These are phyloP conservation scores for Pholiota microspora DNA, from an alignment of 768 basidiomycete genomes.

Conservation along the genomic window DNA sequence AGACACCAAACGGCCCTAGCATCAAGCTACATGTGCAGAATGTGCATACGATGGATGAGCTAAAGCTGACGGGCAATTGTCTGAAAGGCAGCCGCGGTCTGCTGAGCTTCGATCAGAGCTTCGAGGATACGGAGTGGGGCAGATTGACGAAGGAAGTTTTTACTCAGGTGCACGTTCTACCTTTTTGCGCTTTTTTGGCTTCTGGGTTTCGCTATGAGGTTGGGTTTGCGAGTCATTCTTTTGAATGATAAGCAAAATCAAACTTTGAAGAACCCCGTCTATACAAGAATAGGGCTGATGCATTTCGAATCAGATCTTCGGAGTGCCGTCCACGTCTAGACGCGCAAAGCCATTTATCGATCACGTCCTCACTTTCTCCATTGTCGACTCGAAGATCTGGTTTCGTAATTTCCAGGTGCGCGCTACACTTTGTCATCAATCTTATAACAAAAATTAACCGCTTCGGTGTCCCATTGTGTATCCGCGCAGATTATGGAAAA, in stretches of 20 bases:
- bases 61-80: conserved; percentile 99
- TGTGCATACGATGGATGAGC: conserved; percentile 98
- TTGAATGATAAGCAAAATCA: background rate
- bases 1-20: conserved; percentile 96
- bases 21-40: conserved; percentile 98
- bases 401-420: conserved; percentile 96
- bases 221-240: background rate
- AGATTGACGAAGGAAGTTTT: conserved; percentile 89
- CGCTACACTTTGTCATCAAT: background rate
- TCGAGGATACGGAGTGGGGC: conserved; percentile 88
- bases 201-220: background rate
- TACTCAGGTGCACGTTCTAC: conserved; percentile 66
- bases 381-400: conserved; percentile 97
- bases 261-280: background rate
- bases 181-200: background rate
- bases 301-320: conserved; percentile 70
- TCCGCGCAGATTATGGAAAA: conserved; percentile 82
- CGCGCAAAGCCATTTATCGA: conserved; percentile 97
- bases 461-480: conserved; percentile 6
- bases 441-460: background rate
- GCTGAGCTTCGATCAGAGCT: conserved; percentile 87
- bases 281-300: conserved; percentile 1
- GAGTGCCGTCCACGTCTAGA: conserved; percentile 87
- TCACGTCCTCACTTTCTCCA: conserved; percentile 94
- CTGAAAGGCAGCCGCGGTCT: conserved; percentile 92